These are phyloP conservation scores for Rheum nobile DNA, from an alignment of 148 eudicot species.

Conservation along the genomic window DNA sequence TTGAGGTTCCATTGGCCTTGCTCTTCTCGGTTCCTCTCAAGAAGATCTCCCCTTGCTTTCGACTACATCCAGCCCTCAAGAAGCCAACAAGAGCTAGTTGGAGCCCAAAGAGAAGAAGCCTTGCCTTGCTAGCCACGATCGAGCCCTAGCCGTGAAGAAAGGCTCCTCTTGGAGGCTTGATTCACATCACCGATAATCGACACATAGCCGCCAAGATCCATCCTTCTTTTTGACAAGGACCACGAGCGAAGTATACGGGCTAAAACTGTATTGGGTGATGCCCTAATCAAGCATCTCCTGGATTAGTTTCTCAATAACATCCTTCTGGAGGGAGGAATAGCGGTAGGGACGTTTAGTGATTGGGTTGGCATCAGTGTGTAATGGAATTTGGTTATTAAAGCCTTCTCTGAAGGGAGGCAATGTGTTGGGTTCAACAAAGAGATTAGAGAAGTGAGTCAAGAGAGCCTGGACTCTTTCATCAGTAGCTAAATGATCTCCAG, in stretches of 20 bases:
- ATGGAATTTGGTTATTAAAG: neutral
- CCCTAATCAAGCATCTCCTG: neutral
- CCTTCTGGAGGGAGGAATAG: neutral
- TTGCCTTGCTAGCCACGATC: no score
- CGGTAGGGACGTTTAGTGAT: neutral
- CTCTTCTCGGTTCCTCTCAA: no score
- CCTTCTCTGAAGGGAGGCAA: neutral
- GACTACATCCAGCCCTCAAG: no score
- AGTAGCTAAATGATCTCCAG: neutral
- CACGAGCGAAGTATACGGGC: neutral
- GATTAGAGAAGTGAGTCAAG: neutral
- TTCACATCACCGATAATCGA: no score
- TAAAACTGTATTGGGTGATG: neutral
- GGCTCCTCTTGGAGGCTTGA: no score
- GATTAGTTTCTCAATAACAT: neutral
- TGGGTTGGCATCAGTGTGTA: neutral
- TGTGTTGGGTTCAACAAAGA: neutral
- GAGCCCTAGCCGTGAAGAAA: no score
- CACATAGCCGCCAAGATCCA: no score
- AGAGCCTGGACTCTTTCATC: neutral
- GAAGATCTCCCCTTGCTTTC: no score
- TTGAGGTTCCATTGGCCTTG: no score
- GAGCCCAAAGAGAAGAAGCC: no score
- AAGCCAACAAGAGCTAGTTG: no score
- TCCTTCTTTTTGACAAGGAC: no score